phyloP scores from a whole-genome alignment of 345 rosid genomes.

The rapeseed (Brassica napus) region DNA sequence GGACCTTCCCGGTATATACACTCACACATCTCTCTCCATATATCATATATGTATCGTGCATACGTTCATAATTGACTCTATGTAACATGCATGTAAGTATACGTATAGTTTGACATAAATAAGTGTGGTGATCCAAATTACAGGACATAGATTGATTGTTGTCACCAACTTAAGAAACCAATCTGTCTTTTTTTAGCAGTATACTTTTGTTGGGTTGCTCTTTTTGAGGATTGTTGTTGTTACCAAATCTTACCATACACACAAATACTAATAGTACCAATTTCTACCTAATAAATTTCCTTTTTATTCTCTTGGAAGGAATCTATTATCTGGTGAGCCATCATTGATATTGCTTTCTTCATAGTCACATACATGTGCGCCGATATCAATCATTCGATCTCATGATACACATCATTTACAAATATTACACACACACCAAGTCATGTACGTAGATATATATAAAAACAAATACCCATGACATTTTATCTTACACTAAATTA shows the following conservation, averaged over 20 bases:
- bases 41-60: slow-evolving; percentile 5
- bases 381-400: slow-evolving; percentile 37
- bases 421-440: slow-evolving; percentile 12
- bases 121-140: slow-evolving; percentile 6
- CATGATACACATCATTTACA: slow-evolving; percentile 32
- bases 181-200: slow-evolving; percentile 19
- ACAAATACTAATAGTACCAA: slow-evolving; percentile 22
- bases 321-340: slow-evolving; percentile 32
- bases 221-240: slow-evolving; percentile 38
- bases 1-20: slow-evolving; percentile 76
- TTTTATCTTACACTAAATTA: not conserved
- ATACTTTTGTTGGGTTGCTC: slow-evolving; percentile 32
- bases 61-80: not conserved
- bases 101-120: slow-evolving; percentile 12
- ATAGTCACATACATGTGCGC: slow-evolving; percentile 40
- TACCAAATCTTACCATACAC: slow-evolving; percentile 38
- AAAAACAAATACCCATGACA: not conserved
- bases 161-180: slow-evolving; percentile 40
- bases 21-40: not conserved
- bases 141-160: slow-evolving; percentile 36
- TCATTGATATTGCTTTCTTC: slow-evolving; percentile 34
- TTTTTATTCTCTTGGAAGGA: slow-evolving; percentile 34
- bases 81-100: not conserved
- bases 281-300: slow-evolving; percentile 27
- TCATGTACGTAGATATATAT: slow-evolving; percentile 12